These are phyloP conservation scores for Tuber brumale DNA, from an alignment of 495 filamentous ascomycete genomes.

Conservation along the genomic window DNA sequence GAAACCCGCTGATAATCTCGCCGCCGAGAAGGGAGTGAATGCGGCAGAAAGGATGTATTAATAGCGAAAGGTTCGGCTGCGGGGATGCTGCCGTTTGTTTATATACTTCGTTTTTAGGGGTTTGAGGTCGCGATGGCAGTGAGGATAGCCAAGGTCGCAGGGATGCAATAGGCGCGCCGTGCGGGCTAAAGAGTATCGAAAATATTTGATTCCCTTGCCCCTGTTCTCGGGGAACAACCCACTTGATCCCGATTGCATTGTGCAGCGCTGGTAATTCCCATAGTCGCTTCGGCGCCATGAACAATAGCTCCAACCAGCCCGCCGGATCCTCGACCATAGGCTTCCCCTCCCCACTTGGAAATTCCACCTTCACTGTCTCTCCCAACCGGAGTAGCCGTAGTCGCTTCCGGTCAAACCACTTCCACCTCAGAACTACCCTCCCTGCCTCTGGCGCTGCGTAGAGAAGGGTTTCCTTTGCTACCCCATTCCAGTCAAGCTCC, in stretches of 20 bases:
- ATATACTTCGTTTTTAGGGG: background rate
- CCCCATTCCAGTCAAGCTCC: conserved; percentile 50
- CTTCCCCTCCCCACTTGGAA: conserved; percentile 42
- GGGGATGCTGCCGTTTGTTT: background rate
- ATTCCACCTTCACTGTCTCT: conserved; percentile 5
- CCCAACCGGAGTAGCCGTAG: conserved; percentile 43
- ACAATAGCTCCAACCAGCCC: conserved; percentile 58
- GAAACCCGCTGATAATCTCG: conserved; percentile 21
- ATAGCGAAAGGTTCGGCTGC: conserved; percentile 6
- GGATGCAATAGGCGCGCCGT: conserved; percentile 17
- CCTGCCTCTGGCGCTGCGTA: conserved; percentile 60
- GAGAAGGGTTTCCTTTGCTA: conserved; percentile 50
- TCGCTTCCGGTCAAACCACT: conserved; percentile 56
- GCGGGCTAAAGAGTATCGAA: conserved; percentile 22
- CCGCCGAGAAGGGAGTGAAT: conserved; percentile 24
- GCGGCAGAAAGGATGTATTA: conserved; percentile 23
- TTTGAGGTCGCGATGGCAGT: conserved; percentile 7
- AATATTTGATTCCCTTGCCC: background rate
- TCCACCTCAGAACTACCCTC: conserved; percentile 57
- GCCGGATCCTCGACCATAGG: conserved; percentile 48
- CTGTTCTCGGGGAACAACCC: conserved; percentile 10
- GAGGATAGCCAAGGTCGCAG: conserved; percentile 17
- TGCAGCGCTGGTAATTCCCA: conserved; percentile 57
- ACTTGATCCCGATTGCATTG: conserved; percentile 59
- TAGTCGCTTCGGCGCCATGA: conserved; percentile 51